Evolutionary conservation across 441 rosid species (phyloP), one percentile per base, ranked within the genome.

Genomic region (Euphorbia celastroides): DNA sequence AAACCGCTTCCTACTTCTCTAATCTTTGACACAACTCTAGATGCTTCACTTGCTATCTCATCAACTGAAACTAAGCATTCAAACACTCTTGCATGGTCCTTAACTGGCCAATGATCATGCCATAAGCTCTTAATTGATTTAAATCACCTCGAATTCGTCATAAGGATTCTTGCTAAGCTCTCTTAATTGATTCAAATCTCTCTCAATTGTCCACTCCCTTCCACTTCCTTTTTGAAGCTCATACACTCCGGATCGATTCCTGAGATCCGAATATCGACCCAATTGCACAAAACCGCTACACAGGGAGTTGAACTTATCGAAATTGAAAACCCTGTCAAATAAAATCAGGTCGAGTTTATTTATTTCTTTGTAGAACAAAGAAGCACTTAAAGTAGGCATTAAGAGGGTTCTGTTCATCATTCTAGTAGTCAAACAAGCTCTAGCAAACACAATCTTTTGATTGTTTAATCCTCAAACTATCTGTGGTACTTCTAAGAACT

Each of bases 51-150:
- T 0, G 83, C 58, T 70, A 91, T 85, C 70, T 85, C 97, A 41
- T 87, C 88, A 0, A 89, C 86, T 57, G 89, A 83, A 52, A 76
- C 89, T 68, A 94, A 80, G 67, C 99, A 92, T 71, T 92, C 97
- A 72, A 94, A 86, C 54, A 89, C 78, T 77, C 75, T 88, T 6
- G 96, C 99, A 65, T 94, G 91, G 62, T 91, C 97, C 75, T 75
- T 77, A 23, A 91, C 89, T 0, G 97, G 88, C 99, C 99, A 91
- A 74, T 94, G 99, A 76, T 94, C 99, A 28, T 91, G 97, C 99
- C 99, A 94, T 72, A 94, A 66, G 67, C 88, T 94, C 74, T 94
- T 94, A 94, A 2, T 72, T 77, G 36, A 94, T 67, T 50, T 87
- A 85, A 60, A 91, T 79, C 44, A 84, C 86, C 77, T 94, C 96